phyloP scores from a whole-genome alignment of 805 yeast genomes.

The Scheffersomyces ergatensis region DNA sequence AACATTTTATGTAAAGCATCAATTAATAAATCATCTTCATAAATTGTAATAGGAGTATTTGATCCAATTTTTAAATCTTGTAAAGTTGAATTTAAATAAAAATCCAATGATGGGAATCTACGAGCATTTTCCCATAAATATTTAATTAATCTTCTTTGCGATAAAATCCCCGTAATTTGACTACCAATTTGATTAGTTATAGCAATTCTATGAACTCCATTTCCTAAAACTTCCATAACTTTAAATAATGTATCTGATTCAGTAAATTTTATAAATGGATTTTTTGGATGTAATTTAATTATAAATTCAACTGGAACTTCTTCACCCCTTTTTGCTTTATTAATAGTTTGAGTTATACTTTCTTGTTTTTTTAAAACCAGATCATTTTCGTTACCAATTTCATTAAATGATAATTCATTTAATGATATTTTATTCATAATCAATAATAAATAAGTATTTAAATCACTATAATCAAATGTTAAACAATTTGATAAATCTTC shows the following conservation, averaged over 20 bases:
- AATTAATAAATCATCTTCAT: slow-evolving; percentile 82
- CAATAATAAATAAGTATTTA: slow-evolving; percentile 79
- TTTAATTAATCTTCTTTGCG: slow-evolving; percentile 84
- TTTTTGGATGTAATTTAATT: slow-evolving; percentile 78
- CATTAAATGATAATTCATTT: slow-evolving; percentile 32
- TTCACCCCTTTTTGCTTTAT: slow-evolving; percentile 78
- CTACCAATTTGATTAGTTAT: slow-evolving; percentile 51
- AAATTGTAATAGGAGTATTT: slow-evolving; percentile 67
- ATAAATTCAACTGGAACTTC: slow-evolving; percentile 92
- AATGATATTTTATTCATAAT: slow-evolving; percentile 68
- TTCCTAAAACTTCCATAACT: slow-evolving; percentile 86
- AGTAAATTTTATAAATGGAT: slow-evolving; percentile 77
- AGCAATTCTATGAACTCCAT: slow-evolving; percentile 93
- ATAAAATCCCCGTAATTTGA: slow-evolving; percentile 75
- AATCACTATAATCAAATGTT: slow-evolving; percentile 89
- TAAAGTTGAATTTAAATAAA: slow-evolving; percentile 64
- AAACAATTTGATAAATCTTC: slow-evolving; percentile 62
- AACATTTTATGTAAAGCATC: slow-evolving; percentile 89
- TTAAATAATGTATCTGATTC: slow-evolving; percentile 65
- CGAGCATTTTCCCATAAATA: slow-evolving; percentile 93
- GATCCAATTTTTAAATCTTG: slow-evolving; percentile 77
- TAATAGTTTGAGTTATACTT: slow-evolving; percentile 40
- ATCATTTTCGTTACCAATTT: slow-evolving; percentile 18
- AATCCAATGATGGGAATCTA: slow-evolving; percentile 77
- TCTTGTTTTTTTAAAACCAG: slow-evolving; percentile 28